Evolutionary conservation across 345 rosid species (phyloP).

Genomic region (Populus davidiana): DNA sequence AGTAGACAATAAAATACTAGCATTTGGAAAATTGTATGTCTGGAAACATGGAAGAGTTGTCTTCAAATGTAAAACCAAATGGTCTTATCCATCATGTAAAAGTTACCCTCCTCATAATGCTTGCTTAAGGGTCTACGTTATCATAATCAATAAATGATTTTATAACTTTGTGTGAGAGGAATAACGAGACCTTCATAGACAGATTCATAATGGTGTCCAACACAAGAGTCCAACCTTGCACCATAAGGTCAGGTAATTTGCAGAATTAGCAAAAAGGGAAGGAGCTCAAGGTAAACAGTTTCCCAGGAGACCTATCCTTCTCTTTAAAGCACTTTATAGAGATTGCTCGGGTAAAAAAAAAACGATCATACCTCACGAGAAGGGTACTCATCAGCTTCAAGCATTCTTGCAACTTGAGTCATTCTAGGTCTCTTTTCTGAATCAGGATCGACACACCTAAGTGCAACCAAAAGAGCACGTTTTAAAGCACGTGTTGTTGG

Average conservation of each 20-base stretch:
- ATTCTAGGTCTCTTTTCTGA: constrained; percentile 85
- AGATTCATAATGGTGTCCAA: not conserved
- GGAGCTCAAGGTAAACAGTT: not conserved
- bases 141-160: not conserved
- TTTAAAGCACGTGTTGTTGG: constrained; percentile 73
- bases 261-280: not conserved
- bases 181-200: not conserved
- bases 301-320: not conserved
- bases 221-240: not conserved
- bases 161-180: not conserved
- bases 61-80: not conserved
- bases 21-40: not conserved
- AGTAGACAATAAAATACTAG: not conserved
- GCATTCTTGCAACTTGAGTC: constrained; percentile 87
- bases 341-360: not conserved
- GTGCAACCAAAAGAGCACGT: constrained; percentile 72
- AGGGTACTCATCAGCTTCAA: constrained; percentile 81
- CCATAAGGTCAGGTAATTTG: not conserved
- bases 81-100: not conserved
- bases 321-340: not conserved
- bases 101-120: not conserved
- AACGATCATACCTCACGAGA: constrained; percentile 60
- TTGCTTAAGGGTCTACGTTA: not conserved
- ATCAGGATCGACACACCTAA: constrained; percentile 90
- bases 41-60: not conserved